Base-by-base conservation (phyloP, 2,329 filamentous ascomycete genomes). In the Colletotrichum aenigma region DNA sequence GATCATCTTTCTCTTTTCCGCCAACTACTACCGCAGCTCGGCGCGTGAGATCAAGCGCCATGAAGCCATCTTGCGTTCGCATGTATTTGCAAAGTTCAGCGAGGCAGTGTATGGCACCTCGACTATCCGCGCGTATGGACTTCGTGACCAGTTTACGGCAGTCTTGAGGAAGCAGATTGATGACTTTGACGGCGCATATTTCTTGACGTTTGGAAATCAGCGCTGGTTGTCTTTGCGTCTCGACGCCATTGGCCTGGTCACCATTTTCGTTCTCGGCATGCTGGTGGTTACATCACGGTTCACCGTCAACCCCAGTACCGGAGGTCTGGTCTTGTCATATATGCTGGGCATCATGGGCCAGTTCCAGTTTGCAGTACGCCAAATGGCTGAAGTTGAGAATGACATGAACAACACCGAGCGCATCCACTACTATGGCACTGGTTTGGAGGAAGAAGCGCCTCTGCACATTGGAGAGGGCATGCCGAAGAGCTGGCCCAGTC, bases 391-490 rank as follows among this genome's bases (percentile, higher is more conserved):
- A 84, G 95, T 98, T 12, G 96, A 98, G 84, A 98, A 98, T 85
- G 95, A 96, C 82, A 98, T 98, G 96, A 98, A 98, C 83, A 93
- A 96, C 0, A 97, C 97, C 0, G 96, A 98, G 85, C 93, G 96
- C 65, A 88, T 98, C 43, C 92, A 96, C 83, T 95, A 97, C 86
- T 98, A 98, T 82, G 96, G 95, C 71, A 95, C 92, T 1, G 85
- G 94, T 78, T 90, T 98, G 8, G 95, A 98, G 77, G 94, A 98
- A 82, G 96, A 98, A 84, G 95, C 96, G 0, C 95, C 96, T 0
- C 88, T 96, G 3, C 94, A 96, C 80, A 93, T 94, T 58, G 83
- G 92, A 60, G 91, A 96, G 6, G 91, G 55, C 13, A 66, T 2
- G 77, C 80, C 16, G 77, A 80, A 98, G 4, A 89, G 89, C 24